Evolutionary conservation across 2,329 filamentous ascomycete species (phyloP), one percentile per base, ranked within the genome.

Genomic region (Phialemonium atrogriseum): DNA sequence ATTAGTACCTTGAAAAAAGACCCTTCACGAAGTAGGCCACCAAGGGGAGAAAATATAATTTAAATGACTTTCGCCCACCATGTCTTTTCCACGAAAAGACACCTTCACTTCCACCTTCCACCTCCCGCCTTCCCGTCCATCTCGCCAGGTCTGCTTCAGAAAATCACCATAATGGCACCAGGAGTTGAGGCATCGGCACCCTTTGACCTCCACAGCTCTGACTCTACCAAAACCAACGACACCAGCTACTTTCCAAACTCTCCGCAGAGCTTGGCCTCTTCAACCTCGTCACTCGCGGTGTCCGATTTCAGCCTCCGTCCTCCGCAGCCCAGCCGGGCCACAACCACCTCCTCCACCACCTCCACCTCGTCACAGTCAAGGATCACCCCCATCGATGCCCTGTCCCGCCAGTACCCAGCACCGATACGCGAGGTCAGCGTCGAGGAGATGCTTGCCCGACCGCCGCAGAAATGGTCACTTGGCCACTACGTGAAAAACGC

Each of bases 391-490:
- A 32, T 42, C 11, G 56, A 62, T 38, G 51, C 55, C 5, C 42
- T 66, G 10, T 46, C 49, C 10, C 57, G 58, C 14, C 38, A 48
- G 3, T 68, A 58, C 38, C 60, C 62, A 29, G 57, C 60, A 46
- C 64, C 65, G 2, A 28, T 41, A 1, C 40, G 48, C 3, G 54
- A 64, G 8, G 35, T 66, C 21, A 50, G 64, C 32, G 46, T 70
- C 10, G 51, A 56, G 22, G 54, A 64, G 42, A 55, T 65, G 27
- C 58, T 70, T 12, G 46, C 52, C 4, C 58, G 64, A 23, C 49
- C 56, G 33, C 66, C 66, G 2, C 36, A 29, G 24, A 51, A 46
- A 42, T 50, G 57, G 56, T 37, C 62, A 47, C 37, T 70, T 47
- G 56, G 56, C 49, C 33, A 59, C 44, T 56, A 48, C 33, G 39